Evolutionary conservation across 2,329 filamentous ascomycete genomes (phyloP).

Genomic region (Coniochaeta sp.): DNA sequence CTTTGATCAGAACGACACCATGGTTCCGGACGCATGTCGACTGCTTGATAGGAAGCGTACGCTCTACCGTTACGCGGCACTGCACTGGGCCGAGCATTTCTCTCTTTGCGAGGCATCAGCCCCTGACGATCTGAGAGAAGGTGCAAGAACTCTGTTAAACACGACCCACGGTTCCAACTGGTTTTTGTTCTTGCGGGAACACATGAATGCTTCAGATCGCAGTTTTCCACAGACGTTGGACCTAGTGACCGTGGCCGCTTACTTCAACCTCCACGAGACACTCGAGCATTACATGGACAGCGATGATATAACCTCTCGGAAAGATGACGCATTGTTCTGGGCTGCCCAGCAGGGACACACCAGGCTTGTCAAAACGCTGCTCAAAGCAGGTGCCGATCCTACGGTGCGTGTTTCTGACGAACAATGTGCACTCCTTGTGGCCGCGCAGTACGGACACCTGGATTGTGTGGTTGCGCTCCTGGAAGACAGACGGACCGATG

Average conservation of each 20-base stretch:
- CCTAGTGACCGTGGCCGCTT: conserved; percentile 20
- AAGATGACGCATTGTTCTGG: conserved; percentile 22
- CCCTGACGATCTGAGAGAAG: conserved; percentile 10
- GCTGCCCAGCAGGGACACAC: conserved; percentile 18
- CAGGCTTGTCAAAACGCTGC: conserved; percentile 15
- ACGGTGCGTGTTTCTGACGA: conserved; percentile 9
- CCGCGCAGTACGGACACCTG: conserved; percentile 20
- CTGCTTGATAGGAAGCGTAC: conserved; percentile 16
- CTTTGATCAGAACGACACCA: conserved; percentile 17
- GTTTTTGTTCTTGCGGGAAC: conserved; percentile 22
- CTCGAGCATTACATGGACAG: conserved; percentile 13
- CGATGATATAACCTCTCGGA: conserved; percentile 6
- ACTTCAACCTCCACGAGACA: conserved; percentile 21
- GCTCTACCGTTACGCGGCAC: conserved; percentile 28
- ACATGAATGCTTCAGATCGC: conserved; percentile 14
- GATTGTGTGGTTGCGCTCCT: conserved; percentile 19
- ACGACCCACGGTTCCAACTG: conserved; percentile 20
- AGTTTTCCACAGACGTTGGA: conserved; percentile 14
- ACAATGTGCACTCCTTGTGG: conserved; percentile 20
- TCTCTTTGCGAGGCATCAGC: conserved; percentile 13
- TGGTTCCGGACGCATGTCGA: conserved; percentile 16
- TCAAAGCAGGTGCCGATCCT: conserved; percentile 15
- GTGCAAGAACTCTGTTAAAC: conserved; percentile 12
- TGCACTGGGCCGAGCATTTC: conserved; percentile 28
- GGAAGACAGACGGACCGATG: conserved; percentile 14